Percentiles rank a stretch among this genome's conserved stretches.
Conservation (phyloP, 176 grass and related monocot species). For the Oryza officinalis region DNA sequence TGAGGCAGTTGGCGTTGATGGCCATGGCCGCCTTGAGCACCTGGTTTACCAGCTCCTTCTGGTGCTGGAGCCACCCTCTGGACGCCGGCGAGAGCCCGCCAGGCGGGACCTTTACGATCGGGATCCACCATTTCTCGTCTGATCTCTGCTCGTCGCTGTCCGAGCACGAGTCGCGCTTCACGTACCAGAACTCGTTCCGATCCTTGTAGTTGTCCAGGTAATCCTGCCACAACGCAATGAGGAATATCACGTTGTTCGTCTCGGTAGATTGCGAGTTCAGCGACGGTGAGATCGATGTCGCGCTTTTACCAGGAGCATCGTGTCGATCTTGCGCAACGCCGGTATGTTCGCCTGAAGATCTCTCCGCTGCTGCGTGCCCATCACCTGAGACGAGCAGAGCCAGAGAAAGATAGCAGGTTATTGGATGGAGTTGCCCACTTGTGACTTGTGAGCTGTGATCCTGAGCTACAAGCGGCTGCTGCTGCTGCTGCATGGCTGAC, state of each 20-base stretch:
- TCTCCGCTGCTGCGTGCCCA: slow-evolving; percentile 84
- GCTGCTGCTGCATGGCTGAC: slow-evolving; percentile 16
- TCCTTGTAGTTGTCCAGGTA: slow-evolving; percentile 93
- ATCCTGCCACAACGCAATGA: slow-evolving; percentile 43
- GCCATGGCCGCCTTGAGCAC: slow-evolving; percentile 97
- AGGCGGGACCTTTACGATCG: slow-evolving; percentile 71
- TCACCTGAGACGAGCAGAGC: slow-evolving; percentile 49
- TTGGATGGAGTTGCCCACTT: not conserved
- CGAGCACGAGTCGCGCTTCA: slow-evolving; percentile 64
- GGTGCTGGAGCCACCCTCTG: slow-evolving; percentile 67
- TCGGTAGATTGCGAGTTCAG: not conserved
- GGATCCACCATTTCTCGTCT: slow-evolving; percentile 96
- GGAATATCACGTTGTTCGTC: not conserved
- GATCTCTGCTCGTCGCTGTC: slow-evolving; percentile 58
- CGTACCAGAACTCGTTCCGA: slow-evolving; percentile 82
- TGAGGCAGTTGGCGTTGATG: slow-evolving; percentile 96
- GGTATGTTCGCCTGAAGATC: slow-evolving; percentile 80
- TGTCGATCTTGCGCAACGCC: slow-evolving; percentile 71
- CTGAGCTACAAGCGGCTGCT: not conserved
- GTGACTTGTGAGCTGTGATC: not conserved
- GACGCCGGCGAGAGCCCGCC: slow-evolving; percentile 53
- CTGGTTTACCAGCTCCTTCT: slow-evolving; percentile 89
- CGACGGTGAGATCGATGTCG: not conserved
- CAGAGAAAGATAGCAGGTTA: not conserved
- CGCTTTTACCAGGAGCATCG: slow-evolving; percentile 71